Conservation (phyloP, 805 yeast species). For the Myxozyma melibiosi region DNA sequence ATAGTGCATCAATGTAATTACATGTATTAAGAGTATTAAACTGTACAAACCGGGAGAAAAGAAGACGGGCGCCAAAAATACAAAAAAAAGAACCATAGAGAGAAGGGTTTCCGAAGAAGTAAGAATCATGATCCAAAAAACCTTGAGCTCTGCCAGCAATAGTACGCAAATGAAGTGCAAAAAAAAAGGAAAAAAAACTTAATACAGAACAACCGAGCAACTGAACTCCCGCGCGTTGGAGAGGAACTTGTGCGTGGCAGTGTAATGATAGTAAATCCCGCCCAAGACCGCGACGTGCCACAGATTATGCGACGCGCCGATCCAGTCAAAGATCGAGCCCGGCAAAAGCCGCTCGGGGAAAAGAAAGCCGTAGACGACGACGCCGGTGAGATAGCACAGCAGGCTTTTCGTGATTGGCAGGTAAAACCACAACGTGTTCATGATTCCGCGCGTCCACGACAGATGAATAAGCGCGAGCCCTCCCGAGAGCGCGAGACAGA, state of each 20-base stretch:
- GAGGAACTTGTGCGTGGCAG: slow-evolving; percentile 73
- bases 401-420: slow-evolving; percentile 72
- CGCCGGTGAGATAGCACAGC: slow-evolving; percentile 77
- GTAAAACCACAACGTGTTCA: slow-evolving; percentile 56
- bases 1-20: no score
- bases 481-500: slow-evolving; percentile 77
- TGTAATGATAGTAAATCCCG: slow-evolving; percentile 89
- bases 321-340: slow-evolving; percentile 44
- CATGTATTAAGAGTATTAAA: no score
- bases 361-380: slow-evolving; percentile 80
- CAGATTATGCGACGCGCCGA: slow-evolving; percentile 90
- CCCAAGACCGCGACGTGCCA: slow-evolving; percentile 92
- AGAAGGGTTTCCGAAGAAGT: no score
- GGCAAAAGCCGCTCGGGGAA: slow-evolving; percentile 79
- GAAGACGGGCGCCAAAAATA: no score
- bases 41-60: no score
- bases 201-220: background rate
- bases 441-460: slow-evolving; percentile 57
- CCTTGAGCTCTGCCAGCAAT: no score
- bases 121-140: no score
- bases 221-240: slow-evolving; percentile 43
- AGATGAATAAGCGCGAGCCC: slow-evolving; percentile 62
- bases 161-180: no score
- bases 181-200: background rate
- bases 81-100: no score